Percentiles rank a stretch among this genome's conserved stretches.
phyloP scores from a whole-genome alignment of 345 rosid genomes.

The Raphanus raphanistrum region DNA sequence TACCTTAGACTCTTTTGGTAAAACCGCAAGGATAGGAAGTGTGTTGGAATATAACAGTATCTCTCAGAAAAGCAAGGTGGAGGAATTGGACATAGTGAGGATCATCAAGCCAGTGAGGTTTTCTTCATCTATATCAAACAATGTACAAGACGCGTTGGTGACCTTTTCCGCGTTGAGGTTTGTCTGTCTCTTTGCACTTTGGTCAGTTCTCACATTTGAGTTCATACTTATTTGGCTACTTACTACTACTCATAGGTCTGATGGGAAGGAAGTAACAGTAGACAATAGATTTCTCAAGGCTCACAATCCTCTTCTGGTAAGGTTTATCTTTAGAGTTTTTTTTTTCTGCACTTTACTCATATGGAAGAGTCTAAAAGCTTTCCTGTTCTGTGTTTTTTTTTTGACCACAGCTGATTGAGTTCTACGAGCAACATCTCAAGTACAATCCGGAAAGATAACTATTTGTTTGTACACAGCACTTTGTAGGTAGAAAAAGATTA shows the following conservation, averaged over 20 bases:
- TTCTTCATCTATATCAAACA: constrained; percentile 59
- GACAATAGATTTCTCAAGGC: constrained; percentile 85
- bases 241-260: constrained; percentile 54
- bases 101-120: constrained; percentile 75
- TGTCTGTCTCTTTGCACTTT: constrained; percentile 38
- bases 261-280: constrained; percentile 84
- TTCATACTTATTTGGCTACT: constrained; percentile 5
- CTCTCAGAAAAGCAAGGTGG: constrained; percentile 42
- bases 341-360: constrained; percentile 12
- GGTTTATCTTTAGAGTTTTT: not conserved
- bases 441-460: constrained; percentile 43
- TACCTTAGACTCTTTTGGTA: constrained; percentile 46
- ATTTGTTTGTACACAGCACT: constrained; percentile 39
- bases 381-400: constrained; percentile 2
- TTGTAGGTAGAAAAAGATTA: constrained; percentile 35
- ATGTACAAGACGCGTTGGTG: constrained; percentile 69
- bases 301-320: constrained; percentile 87
- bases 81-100: constrained; percentile 54
- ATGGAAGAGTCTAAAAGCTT: constrained; percentile 14
- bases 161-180: constrained; percentile 82
- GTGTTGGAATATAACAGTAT: constrained; percentile 42
- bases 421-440: constrained; percentile 92
- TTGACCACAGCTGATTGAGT: constrained; percentile 67
- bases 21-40: constrained; percentile 44
- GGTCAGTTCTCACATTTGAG: not conserved